Evolutionary conservation across 108 stramenopile species (phyloP).

Genomic region (Cyclotella baltica): DNA sequence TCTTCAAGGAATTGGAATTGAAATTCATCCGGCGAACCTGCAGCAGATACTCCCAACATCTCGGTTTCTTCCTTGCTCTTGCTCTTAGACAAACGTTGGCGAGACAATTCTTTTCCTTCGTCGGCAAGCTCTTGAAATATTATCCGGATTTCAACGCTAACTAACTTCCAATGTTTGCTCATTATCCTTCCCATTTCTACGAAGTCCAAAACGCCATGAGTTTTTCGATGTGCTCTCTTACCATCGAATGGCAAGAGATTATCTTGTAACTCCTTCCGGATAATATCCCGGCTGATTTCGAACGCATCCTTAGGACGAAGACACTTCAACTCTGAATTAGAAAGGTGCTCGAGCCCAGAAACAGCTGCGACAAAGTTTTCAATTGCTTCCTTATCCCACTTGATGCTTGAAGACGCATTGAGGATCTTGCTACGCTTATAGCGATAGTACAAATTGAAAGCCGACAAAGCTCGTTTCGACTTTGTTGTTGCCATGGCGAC

Average conservation of each 20-base stretch:
- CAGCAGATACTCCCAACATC: not conserved
- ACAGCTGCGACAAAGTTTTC: not conserved
- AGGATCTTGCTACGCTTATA: constrained; percentile 19
- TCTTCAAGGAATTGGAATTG: not conserved
- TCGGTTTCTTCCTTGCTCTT: not conserved
- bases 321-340: not conserved
- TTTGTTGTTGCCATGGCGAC: too few relatives aligned
- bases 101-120: not conserved
- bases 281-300: not conserved
- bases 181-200: constrained; percentile 15
- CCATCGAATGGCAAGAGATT: constrained; percentile 14
- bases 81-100: not conserved
- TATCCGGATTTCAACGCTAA: not conserved
- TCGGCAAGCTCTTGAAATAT: not conserved
- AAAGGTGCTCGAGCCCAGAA: constrained; percentile 11
- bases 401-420: not conserved
- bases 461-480: constrained; percentile 19
- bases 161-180: not conserved
- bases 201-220: constrained; percentile 17
- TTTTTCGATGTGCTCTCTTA: constrained; percentile 15
- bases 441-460: constrained; percentile 25
- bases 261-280: constrained; percentile 9
- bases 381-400: constrained; percentile 7
- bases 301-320: not conserved
- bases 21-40: not conserved